Base-by-base conservation (phyloP, 257 asterid genomes). In the Solanum habrochaites region DNA sequence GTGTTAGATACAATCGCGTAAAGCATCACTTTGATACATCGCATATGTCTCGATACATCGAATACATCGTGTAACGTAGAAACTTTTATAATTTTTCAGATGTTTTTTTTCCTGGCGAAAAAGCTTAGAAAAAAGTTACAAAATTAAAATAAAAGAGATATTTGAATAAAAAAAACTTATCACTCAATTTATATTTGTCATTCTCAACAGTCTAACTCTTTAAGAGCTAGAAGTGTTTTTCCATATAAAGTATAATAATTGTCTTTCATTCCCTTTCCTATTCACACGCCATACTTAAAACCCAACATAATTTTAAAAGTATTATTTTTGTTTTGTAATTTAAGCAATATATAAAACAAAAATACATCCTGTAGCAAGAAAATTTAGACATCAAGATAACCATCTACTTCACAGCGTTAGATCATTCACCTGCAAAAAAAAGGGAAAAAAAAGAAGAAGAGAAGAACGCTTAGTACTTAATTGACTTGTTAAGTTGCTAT, bases 41-140 rank as follows among this genome's bases (percentile, higher is more conserved):
- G 0, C 1, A 8, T 49, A 49, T 49, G 60, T 49, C 60, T 8
- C 3, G 0, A 15, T 49, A 49, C 23, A 47, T 14, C 35, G 0
- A 52, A 52, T 52, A 52, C 10, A 52, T 52, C 10, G 4, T 0
- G n/a, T 52, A 52, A 52, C 18, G n/a, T 18, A 52, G 62, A 1
- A 52, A 16, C 1, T 52, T 52, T 16, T 52, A 1, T 52, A 52
- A 0, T 52, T 49, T 15, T 52, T 52, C 23, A 6, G 7, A 52
- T 16, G 10, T 32, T 3, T 0, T 32, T 45, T 45, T 45, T 45
- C 6, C 16, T 4, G 1, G 0, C 10, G 60, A 52, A 52, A 52
- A 52, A 52, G 35, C 60, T 16, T 6, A 0, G 0, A 0, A 52
- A 16, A 52, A 18, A 16, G 0, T 52, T 10, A 16, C 62, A 52